Conservation (phyloP, 2,329 filamentous ascomycete species). For the Macroventuria anomochaeta region DNA sequence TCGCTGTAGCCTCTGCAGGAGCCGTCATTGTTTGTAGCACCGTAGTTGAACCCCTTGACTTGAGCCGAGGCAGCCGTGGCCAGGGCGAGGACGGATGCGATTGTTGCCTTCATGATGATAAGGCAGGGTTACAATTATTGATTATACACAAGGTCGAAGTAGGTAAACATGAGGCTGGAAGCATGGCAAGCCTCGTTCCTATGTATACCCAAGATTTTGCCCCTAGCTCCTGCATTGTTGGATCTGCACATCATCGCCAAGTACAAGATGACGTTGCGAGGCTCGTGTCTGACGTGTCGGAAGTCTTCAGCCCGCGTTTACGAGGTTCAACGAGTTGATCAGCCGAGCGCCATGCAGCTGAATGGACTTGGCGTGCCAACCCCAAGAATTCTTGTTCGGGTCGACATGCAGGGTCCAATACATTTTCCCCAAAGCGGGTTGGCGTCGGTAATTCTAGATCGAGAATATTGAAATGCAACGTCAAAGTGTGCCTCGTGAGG, state of each 20-base stretch:
- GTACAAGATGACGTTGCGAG: constrained; percentile 14
- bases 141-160: background rate
- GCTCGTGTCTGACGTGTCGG: constrained; percentile 18
- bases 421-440: background rate
- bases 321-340: constrained; percentile 8
- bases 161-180: background rate
- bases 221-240: constrained; percentile 11
- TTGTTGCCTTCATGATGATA: constrained; percentile 22
- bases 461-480: constrained; percentile 4
- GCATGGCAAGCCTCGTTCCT: background rate
- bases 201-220: constrained; percentile 5
- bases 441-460: constrained; percentile 3
- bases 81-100: constrained; percentile 25
- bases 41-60: constrained; percentile 73
- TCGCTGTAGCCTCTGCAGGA: constrained; percentile 66
- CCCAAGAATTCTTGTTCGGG: constrained; percentile 5
- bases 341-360: constrained; percentile 11
- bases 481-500: constrained; percentile 1
- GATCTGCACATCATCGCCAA: constrained; percentile 10
- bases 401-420: constrained; percentile 6
- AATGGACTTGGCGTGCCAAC: constrained; percentile 8
- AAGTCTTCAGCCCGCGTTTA: constrained; percentile 4
- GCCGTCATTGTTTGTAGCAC: constrained; percentile 65
- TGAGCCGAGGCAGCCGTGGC: constrained; percentile 34
- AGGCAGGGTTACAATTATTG: constrained; percentile 8